Percentiles rank a stretch among this genome's conserved stretches.
phyloP scores from a whole-genome alignment of 2,329 filamentous ascomycete species.

The Fusarium praegraminearum region DNA sequence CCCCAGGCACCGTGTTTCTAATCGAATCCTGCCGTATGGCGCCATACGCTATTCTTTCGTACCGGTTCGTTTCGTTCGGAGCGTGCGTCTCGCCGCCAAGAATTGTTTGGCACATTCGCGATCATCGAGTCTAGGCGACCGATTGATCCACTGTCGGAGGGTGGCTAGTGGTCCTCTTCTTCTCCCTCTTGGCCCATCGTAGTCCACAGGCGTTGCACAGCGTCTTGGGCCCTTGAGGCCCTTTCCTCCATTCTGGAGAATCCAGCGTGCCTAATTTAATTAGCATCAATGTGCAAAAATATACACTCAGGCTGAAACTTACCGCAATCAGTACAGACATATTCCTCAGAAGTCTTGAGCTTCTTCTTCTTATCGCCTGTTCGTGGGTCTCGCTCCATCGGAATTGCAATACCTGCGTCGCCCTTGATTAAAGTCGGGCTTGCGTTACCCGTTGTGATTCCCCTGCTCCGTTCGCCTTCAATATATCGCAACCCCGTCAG shows the following conservation, averaged over 20 bases:
- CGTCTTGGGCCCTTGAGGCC: slow-evolving; percentile 91
- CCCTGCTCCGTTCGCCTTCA: slow-evolving; percentile 88
- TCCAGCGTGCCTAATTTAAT: slow-evolving; percentile 76
- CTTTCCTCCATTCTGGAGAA: slow-evolving; percentile 96
- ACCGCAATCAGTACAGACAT: slow-evolving; percentile 95
- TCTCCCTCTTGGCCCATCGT: slow-evolving; percentile 83
- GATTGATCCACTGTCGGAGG: slow-evolving; percentile 43
- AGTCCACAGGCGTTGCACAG: slow-evolving; percentile 94
- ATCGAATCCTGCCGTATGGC: slow-evolving; percentile 1
- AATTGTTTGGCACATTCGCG: background rate
- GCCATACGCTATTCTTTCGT: slow-evolving; percentile 1
- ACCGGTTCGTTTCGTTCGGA: slow-evolving; percentile 1
- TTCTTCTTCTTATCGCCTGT: slow-evolving; percentile 88
- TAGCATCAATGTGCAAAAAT: slow-evolving; percentile 10
- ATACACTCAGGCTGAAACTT: slow-evolving; percentile 44
- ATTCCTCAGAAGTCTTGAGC: slow-evolving; percentile 85
- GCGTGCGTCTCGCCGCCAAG: background rate
- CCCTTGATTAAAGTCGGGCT: slow-evolving; percentile 86
- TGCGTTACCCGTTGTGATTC: slow-evolving; percentile 86
- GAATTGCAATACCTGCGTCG: slow-evolving; percentile 87
- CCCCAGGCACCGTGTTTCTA: slow-evolving; percentile 20
- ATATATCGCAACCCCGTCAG: slow-evolving; percentile 88
- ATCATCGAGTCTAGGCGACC: slow-evolving; percentile 25
- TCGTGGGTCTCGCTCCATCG: slow-evolving; percentile 79
- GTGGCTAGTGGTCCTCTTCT: slow-evolving; percentile 65